A percentile compares a stretch with the other conserved stretches of the same genome.
Evolutionary conservation across 768 basidiomycete genomes (phyloP).

Genomic region (Podaxis sp.): DNA sequence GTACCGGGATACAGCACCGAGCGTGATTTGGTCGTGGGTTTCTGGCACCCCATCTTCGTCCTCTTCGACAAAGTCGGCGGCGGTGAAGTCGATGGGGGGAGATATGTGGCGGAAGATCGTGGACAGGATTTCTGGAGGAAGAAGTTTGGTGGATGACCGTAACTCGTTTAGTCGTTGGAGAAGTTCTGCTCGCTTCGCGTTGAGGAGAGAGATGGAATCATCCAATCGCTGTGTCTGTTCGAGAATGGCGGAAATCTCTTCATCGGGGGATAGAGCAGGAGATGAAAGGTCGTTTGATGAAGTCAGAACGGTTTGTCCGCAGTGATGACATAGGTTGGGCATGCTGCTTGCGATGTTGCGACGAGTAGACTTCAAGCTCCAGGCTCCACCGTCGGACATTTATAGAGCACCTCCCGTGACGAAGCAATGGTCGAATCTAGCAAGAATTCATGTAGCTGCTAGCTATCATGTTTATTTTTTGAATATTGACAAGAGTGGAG

Average conservation of each 20-base stretch:
- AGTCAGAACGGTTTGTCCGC: neutral
- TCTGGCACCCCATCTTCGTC: neutral
- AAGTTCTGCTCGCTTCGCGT: neutral
- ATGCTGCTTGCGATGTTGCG: neutral
- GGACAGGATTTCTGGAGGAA: neutral
- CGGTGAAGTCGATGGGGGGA: neutral
- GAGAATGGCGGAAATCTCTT: neutral
- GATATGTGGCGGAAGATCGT: neutral
- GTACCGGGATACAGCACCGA: conserved; percentile 2
- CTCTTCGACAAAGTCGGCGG: neutral
- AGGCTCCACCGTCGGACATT: neutral
- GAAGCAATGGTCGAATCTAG: neutral
- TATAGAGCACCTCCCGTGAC: neutral
- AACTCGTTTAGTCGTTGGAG: conserved; percentile 1
- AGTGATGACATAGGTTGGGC: neutral
- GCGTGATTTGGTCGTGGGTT: neutral
- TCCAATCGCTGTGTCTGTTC: neutral
- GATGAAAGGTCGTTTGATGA: neutral
- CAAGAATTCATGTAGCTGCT: neutral
- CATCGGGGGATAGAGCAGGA: neutral
- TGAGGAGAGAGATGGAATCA: neutral
- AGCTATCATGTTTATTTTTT: neutral
- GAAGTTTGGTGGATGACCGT: neutral
- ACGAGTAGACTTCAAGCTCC: neutral
- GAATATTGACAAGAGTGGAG: neutral